Base-by-base conservation (phyloP, 805 yeast genomes). In the Metschnikowia borealis region DNA sequence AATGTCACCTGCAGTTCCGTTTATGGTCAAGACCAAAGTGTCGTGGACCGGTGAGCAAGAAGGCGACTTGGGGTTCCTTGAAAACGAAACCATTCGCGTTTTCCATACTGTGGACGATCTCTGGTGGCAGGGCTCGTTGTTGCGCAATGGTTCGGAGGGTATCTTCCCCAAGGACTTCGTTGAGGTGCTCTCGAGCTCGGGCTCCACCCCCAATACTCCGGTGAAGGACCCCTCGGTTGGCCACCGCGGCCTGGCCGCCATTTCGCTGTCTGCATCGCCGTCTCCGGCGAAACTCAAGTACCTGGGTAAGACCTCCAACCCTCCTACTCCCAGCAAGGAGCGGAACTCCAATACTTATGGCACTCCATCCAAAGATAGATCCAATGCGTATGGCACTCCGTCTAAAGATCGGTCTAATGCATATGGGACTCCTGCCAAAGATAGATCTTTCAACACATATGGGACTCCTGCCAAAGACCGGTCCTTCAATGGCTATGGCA, bases 41-140 rank as follows among this genome's bases (percentile, higher is more conserved):
- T 89, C 96, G 21, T 91, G 97, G 97, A 84, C 97, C 18, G 98
- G 97, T 14, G 90, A 89, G 61, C 82, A 87, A 60, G 87, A 84
- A 49, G 86, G 87, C 42, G 97, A 94, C 63, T 74, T 94, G 39
- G 98, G 98, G 0, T 94, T 94, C 64, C 78, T 91, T 18, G 98
- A 94, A 69, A 96, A 95, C 46, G 98, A 94, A 63, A 72, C 88
- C 46, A 88, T 94, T 58, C 96, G 89, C 54, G 96, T 94, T 4
- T 79, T 83, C 47, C 76, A 82, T 52, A 71, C 82, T 10, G 88
- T 92, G 3, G 96, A 94, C 62, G 96, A 96, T 17, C 84, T 84
- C 60, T 89, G 96, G 95, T 90, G 92, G 86, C 87, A 82, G 60
- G 99, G 99, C 1, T 74, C 78, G 53, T 77, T 92, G 49, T 71